These are phyloP conservation scores for Sugiyamaella qingdaonensis DNA, from an alignment of 805 yeast genomes.

Conservation along the genomic window DNA sequence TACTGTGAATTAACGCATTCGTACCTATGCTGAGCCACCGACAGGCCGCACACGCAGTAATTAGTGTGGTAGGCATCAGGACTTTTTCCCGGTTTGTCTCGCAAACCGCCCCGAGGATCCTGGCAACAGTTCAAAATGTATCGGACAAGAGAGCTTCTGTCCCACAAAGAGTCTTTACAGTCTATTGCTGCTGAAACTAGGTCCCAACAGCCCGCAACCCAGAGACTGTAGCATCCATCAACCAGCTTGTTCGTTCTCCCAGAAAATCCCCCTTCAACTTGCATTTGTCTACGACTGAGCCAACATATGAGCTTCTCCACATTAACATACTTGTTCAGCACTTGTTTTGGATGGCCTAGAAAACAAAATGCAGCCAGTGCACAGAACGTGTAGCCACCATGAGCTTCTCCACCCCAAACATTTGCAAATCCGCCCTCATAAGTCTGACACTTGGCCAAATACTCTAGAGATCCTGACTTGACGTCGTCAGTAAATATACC, in stretches of 20 bases:
- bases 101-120: slow-evolving; percentile 61
- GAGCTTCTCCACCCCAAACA: slow-evolving; percentile 80
- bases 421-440: slow-evolving; percentile 97
- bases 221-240: slow-evolving; percentile 92
- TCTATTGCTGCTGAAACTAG: slow-evolving; percentile 53
- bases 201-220: slow-evolving; percentile 83
- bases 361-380: slow-evolving; percentile 63
- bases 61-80: slow-evolving; percentile 92
- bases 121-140: slow-evolving; percentile 81
- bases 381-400: slow-evolving; percentile 95
- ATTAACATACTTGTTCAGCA: slow-evolving; percentile 39
- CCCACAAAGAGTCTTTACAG: slow-evolving; percentile 36
- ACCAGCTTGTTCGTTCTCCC: slow-evolving; percentile 93
- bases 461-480: slow-evolving; percentile 47
- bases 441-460: slow-evolving; percentile 72
- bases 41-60: slow-evolving; percentile 73
- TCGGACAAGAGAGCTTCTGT: slow-evolving; percentile 53
- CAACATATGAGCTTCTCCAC: slow-evolving; percentile 53
- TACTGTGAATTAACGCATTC: slow-evolving; percentile 13
- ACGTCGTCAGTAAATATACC: slow-evolving; percentile 61
- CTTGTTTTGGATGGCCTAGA: slow-evolving; percentile 38
- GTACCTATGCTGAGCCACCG: slow-evolving; percentile 49
- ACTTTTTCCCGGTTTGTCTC: slow-evolving; percentile 79
- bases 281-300: slow-evolving; percentile 65
- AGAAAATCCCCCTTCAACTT: slow-evolving; percentile 77